Conservation (phyloP, 2,329 filamentous ascomycete genomes). For the Xylaria sp. region DNA sequence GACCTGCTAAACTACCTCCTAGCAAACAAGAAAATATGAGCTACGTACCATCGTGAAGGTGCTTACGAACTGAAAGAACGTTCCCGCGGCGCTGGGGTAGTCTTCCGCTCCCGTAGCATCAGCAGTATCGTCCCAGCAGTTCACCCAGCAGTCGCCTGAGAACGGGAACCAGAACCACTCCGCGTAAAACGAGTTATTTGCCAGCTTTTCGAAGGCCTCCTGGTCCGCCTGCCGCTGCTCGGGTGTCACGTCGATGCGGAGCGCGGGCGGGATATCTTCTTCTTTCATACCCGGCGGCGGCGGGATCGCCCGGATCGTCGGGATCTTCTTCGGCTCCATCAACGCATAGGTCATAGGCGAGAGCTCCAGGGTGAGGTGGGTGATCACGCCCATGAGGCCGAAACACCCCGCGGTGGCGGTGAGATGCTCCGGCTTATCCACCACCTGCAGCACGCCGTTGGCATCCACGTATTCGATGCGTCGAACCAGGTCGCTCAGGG, state of each 20-base stretch:
- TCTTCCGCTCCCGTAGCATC: conserved; percentile 38
- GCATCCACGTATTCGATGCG: conserved; percentile 51
- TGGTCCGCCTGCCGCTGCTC: conserved; percentile 12
- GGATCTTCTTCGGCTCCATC: conserved; percentile 47
- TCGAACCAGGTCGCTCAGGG: conserved; percentile 49
- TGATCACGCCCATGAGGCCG: conserved; percentile 51
- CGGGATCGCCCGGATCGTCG: conserved; percentile 47
- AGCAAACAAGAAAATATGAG: too few relatives aligned
- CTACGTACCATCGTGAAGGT: conserved; percentile 13
- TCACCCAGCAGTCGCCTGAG: conserved; percentile 48
- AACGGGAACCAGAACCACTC: conserved; percentile 58
- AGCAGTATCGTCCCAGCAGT: conserved; percentile 46
- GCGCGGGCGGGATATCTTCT: conserved; percentile 42
- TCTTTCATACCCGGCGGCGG: conserved; percentile 35
- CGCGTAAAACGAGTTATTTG: conserved; percentile 45
- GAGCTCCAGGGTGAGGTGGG: conserved; percentile 51
- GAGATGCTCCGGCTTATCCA: conserved; percentile 38
- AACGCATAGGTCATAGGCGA: conserved; percentile 51
- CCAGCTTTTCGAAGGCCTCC: conserved; percentile 37
- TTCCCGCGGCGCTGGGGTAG: conserved; percentile 40
- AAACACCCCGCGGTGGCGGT: conserved; percentile 48
- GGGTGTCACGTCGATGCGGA: conserved; percentile 30
- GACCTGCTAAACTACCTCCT: too few relatives aligned
- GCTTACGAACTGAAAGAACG: conserved; percentile 39
- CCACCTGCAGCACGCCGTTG: conserved; percentile 44